Conservation (phyloP, 352 stramenopile species). For the Globisporangium mamillatum region DNA sequence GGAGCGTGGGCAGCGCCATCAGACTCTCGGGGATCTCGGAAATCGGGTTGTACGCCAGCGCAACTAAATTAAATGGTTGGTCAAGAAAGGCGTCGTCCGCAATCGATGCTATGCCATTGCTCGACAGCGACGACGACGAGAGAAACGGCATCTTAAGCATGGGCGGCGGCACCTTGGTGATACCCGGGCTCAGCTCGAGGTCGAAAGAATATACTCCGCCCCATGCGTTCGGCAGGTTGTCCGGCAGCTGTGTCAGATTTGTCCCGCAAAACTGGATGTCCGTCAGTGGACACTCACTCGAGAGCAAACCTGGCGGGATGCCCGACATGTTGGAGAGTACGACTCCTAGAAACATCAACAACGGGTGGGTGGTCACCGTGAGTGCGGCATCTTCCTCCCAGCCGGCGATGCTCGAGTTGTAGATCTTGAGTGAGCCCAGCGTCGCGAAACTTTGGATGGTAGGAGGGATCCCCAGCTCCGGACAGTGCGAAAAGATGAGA, state of each 20-base stretch:
- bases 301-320: slow-evolving; percentile 10
- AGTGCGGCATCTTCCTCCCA: slow-evolving; percentile 13
- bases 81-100: not conserved
- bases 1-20: not conserved
- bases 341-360: slow-evolving; percentile 3
- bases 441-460: not conserved
- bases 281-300: not conserved
- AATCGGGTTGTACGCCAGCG: not conserved
- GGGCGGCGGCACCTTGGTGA: not conserved
- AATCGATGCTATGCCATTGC: too few relatives aligned
- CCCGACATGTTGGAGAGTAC: slow-evolving; percentile 4
- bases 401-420: slow-evolving; percentile 5
- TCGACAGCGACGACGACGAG: too few relatives aligned
- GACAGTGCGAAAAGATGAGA: slow-evolving; percentile 13
- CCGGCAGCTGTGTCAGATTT: slow-evolving; percentile 9
- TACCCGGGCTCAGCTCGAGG: slow-evolving; percentile 4
- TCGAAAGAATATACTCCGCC: not conserved
- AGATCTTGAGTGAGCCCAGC: slow-evolving; percentile 14
- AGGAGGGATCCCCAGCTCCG: not conserved
- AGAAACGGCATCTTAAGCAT: too few relatives aligned
- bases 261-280: slow-evolving; percentile 14
- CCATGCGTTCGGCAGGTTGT: slow-evolving; percentile 7
- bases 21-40: not conserved
- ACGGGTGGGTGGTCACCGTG: not conserved
- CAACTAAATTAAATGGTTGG: not conserved